Evolutionary conservation across 2,329 filamentous ascomycete genomes (phyloP).

Genomic region (Fusarium duplospermum): DNA sequence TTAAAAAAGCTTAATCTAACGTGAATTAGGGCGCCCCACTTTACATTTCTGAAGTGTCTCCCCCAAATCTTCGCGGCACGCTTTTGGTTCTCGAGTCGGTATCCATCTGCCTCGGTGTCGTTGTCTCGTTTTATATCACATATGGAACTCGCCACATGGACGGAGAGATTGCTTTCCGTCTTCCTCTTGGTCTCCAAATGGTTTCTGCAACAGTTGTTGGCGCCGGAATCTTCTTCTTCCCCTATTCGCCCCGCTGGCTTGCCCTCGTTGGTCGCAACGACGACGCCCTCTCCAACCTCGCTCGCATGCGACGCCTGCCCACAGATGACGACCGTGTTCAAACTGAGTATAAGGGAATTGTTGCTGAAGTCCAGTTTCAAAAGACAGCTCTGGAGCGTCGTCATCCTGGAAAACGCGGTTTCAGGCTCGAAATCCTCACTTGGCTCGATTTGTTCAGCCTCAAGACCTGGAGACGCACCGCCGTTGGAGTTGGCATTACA

Average conservation of each 20-base stretch:
- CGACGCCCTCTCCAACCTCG: constrained; percentile 68
- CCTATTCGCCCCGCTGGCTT: constrained; percentile 75
- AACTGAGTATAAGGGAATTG: constrained; percentile 70
- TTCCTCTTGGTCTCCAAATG: constrained; percentile 53
- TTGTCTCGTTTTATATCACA: background rate
- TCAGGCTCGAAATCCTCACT: constrained; percentile 52
- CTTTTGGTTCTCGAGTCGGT: background rate
- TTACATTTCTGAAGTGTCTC: background rate
- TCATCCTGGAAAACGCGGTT: constrained; percentile 7
- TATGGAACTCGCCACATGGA: constrained; percentile 16
- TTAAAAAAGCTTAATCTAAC: background rate
- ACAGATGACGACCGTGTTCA: constrained; percentile 68
- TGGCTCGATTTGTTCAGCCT: constrained; percentile 62
- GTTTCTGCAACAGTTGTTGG: constrained; percentile 64
- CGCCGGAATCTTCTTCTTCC: constrained; percentile 69
- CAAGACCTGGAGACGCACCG: constrained; percentile 63
- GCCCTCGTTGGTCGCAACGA: constrained; percentile 74
- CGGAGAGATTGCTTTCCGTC: constrained; percentile 51
- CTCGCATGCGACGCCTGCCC: constrained; percentile 66
- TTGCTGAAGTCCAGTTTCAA: constrained; percentile 65
- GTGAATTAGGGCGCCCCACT: background rate
- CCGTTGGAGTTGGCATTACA: too few relatives aligned
- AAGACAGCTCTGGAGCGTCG: constrained; percentile 49
- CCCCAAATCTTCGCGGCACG: background rate
- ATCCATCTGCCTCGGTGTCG: background rate